Evolutionary conservation across 83 land plant species (phyloP).

Genomic region (Thuja plicata): DNA sequence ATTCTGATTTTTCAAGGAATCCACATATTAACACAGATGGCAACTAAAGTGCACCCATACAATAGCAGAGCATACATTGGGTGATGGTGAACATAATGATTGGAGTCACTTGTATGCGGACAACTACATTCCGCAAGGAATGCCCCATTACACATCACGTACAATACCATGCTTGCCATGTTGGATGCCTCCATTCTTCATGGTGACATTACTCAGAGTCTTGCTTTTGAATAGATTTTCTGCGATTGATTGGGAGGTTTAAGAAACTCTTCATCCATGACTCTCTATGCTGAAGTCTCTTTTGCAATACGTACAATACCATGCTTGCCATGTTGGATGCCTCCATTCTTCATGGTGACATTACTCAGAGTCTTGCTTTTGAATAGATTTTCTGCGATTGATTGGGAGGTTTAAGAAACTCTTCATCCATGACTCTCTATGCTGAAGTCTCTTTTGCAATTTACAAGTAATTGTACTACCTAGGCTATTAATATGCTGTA

Average conservation of each 20-base stretch:
- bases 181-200: not conserved
- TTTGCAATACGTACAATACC: too few species aligned
- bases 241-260: not conserved
- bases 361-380: not conserved
- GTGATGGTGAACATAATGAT: not conserved
- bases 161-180: not conserved
- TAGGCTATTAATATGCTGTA: too few species aligned
- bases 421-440: not conserved
- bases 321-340: not conserved
- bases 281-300: not conserved
- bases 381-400: not conserved
- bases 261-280: not conserved
- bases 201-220: not conserved
- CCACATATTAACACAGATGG: not conserved
- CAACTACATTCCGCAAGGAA: not conserved
- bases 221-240: not conserved
- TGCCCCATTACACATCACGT: not conserved
- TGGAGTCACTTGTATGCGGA: not conserved
- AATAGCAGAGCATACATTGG: not conserved
- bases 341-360: not conserved
- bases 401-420: not conserved
- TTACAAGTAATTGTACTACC: not conserved
- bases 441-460: not conserved
- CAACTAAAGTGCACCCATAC: not conserved
- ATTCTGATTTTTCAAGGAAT: too few species aligned